phyloP scores from a whole-genome alignment of 2,329 filamentous ascomycete species.

The Endothia cerciana region DNA sequence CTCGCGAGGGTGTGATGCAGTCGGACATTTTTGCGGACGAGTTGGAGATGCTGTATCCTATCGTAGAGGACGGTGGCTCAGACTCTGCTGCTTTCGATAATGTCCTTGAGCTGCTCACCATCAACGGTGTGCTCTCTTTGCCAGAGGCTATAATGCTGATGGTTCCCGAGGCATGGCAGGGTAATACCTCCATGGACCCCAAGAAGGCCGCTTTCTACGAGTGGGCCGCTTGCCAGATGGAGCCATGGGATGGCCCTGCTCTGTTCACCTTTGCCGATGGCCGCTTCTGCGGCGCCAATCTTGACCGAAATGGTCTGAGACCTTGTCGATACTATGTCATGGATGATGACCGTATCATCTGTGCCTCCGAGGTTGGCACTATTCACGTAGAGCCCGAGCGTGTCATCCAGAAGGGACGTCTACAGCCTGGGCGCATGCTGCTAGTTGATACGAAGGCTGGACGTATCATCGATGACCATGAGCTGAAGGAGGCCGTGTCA shows the following conservation, averaged over 20 bases:
- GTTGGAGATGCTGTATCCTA: slow-evolving; percentile 86
- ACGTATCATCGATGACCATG: slow-evolving; percentile 90
- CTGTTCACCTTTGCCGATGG: slow-evolving; percentile 97
- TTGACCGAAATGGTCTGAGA: slow-evolving; percentile 92
- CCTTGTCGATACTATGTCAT: slow-evolving; percentile 97
- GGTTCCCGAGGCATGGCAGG: slow-evolving; percentile 98
- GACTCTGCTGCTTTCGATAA: slow-evolving; percentile 98
- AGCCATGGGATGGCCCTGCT: slow-evolving; percentile 96
- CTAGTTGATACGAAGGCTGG: slow-evolving; percentile 88
- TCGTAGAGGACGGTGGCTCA: slow-evolving; percentile 94
- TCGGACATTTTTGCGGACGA: slow-evolving; percentile 92
- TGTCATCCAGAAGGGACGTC: slow-evolving; percentile 88
- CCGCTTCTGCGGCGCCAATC: slow-evolving; percentile 93
- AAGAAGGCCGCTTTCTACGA: slow-evolving; percentile 98
- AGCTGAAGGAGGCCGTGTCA: slow-evolving; percentile 88
- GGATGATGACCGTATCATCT: slow-evolving; percentile 96
- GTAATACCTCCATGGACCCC: slow-evolving; percentile 87
- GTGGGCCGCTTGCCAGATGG: slow-evolving; percentile 98
- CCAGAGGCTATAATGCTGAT: slow-evolving; percentile 98
- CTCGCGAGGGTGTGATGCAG: slow-evolving; percentile 91
- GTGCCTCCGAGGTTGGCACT: slow-evolving; percentile 93
- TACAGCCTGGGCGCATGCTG: slow-evolving; percentile 95
- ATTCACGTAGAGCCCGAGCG: slow-evolving; percentile 89
- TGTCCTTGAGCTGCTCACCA: slow-evolving; percentile 88
- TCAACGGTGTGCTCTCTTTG: slow-evolving; percentile 93